Evolutionary conservation across 768 basidiomycete species (phyloP).

Genomic region (Arthromyces matolae): DNA sequence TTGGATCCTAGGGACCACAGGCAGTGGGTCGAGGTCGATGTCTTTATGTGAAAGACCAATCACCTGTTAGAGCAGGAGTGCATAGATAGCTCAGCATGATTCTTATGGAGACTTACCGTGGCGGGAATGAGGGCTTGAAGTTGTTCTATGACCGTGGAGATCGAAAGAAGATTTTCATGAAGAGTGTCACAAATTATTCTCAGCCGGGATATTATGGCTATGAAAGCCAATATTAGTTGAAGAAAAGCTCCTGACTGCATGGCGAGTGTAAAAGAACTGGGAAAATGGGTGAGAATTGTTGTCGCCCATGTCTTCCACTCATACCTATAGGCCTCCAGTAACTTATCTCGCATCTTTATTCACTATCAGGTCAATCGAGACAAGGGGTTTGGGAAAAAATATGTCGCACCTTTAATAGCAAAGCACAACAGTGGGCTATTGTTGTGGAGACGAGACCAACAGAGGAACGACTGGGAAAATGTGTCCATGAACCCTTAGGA

Average conservation of each 20-base stretch:
- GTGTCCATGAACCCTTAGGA: slow-evolving; percentile 62
- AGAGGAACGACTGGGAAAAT: slow-evolving; percentile 41
- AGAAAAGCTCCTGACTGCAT: slow-evolving; percentile 76
- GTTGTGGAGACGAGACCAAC: slow-evolving; percentile 34
- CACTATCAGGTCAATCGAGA: slow-evolving; percentile 1
- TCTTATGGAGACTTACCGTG: slow-evolving; percentile 22
- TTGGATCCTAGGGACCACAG: too few relatives aligned
- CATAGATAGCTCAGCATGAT: not conserved
- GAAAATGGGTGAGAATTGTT: not conserved
- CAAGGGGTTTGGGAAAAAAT: not conserved
- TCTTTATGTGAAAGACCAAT: too few relatives aligned
- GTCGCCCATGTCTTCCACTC: not conserved
- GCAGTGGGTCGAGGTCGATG: too few relatives aligned
- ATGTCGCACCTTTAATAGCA: slow-evolving; percentile 45
- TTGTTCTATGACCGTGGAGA: slow-evolving; percentile 23
- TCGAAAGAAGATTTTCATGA: slow-evolving; percentile 30
- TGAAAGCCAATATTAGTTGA: slow-evolving; percentile 59
- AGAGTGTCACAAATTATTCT: slow-evolving; percentile 43
- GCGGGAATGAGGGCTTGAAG: slow-evolving; percentile 26
- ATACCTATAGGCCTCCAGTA: slow-evolving; percentile 50
- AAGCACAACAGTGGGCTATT: slow-evolving; percentile 28
- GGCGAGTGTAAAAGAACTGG: slow-evolving; percentile 56
- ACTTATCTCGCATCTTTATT: slow-evolving; percentile 18
- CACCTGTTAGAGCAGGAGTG: not conserved
- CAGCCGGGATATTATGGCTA: slow-evolving; percentile 60